Evolutionary conservation across 352 stramenopile species (phyloP), one percentile per base, ranked within the genome.

Genomic region (Vaucheria bursata): DNA sequence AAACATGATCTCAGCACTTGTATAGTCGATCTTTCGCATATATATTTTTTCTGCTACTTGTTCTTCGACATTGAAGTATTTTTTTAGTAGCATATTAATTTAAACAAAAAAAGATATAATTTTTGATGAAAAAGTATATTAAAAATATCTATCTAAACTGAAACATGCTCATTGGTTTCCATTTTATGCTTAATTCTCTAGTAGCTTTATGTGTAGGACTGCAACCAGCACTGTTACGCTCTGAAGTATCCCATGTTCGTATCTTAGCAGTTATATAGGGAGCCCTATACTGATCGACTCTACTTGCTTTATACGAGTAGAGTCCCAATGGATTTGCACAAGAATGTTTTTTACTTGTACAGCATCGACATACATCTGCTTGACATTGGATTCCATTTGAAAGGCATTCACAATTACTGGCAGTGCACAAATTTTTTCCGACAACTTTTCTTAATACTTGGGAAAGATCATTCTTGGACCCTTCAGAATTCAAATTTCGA

Each of bases 321-420:
- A 68, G 2, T 31, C 53, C 53, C 2, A 68, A 34, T 2, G 53
- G 2, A 34, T 68, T 68, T 31, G 53, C 53, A 34, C 53, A 68
- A 31, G 2, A 8, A 34, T 7, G 2, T 31, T 34, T 2, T 2
- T 7, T 7, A 34, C 53, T 34, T n/a, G n/a, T n/a, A 34, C 53
- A 68, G 53, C 53, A 68, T 31, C 53, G 53, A 34, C 53, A 68
- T 34, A 68, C 53, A 34, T 68, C 53, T 34, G 53, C 53, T 34
- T 68, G 53, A 34, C 53, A 68, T 34, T 68, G 53, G 31, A 68
- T 31, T 2, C 53, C 53, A 34, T 68, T 68, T 31, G 31, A 34
- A 31, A 34, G 31, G 53, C 53, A 68, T 2, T 68, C 53, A 34
- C 53, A 68, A 34, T 7, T 68, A 2, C 8, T 2, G 2, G 53